Evolutionary conservation across 1,284 basidiomycete species (phyloP).

Genomic region (Ganoderma multipileum): DNA sequence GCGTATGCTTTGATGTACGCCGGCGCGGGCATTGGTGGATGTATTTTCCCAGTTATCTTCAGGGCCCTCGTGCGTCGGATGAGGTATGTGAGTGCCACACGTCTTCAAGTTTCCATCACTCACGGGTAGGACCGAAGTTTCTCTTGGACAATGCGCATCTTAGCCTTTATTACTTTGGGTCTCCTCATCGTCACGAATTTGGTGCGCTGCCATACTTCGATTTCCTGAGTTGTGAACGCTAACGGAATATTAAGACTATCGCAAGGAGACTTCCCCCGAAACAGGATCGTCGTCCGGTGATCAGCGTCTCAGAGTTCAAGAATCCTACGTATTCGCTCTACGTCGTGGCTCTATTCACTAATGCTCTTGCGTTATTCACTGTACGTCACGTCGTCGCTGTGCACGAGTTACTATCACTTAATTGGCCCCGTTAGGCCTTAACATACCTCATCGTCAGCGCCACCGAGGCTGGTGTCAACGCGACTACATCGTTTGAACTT

Average conservation of each 20-base stretch:
- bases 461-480: slow-evolving; percentile 40
- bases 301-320: neutral
- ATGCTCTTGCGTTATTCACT: neutral
- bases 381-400: neutral
- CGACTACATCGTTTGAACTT: slow-evolving; percentile 49
- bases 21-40: slow-evolving; percentile 51
- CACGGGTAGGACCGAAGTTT: neutral
- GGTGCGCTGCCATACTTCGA: slow-evolving; percentile 7
- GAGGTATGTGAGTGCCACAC: slow-evolving; percentile 33
- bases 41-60: slow-evolving; percentile 48
- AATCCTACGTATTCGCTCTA: neutral
- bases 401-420: neutral
- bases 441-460: neutral
- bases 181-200: slow-evolving; percentile 52
- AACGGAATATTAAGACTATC: neutral
- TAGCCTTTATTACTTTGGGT: slow-evolving; percentile 57
- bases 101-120: neutral
- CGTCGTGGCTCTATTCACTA: neutral
- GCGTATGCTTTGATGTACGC: slow-evolving; percentile 47
- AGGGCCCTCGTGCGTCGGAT: slow-evolving; percentile 44
- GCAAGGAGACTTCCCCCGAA: neutral
- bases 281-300: neutral
- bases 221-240: neutral
- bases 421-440: neutral
- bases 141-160: slow-evolving; percentile 63